Conservation (phyloP, 768 basidiomycete species). For the Macrocybe gigantea region DNA sequence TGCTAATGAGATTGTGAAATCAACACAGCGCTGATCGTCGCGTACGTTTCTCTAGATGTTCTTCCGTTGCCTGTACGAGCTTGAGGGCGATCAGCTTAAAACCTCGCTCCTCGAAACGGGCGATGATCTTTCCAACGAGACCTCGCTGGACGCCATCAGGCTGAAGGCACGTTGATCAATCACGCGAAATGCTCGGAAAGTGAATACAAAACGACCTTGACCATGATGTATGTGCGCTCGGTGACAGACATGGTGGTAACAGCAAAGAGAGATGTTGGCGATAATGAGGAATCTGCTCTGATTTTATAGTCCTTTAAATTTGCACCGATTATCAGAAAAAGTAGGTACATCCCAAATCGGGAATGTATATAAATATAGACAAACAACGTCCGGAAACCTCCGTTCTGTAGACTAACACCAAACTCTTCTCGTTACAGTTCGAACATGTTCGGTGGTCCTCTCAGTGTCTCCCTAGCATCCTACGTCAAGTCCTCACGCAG, state of each 20-base stretch:
- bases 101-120: constrained; percentile 95
- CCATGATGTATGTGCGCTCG: constrained; percentile 99
- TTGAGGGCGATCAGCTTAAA: constrained; percentile 97
- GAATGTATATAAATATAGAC: constrained; percentile 34
- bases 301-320: constrained; percentile 1
- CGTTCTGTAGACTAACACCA: constrained; percentile 14
- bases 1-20: constrained; percentile 1
- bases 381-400: constrained; percentile 39
- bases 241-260: constrained; percentile 51
- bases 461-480: constrained; percentile 74
- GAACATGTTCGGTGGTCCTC: constrained; percentile 45
- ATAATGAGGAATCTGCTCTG: constrained; percentile 10
- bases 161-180: constrained; percentile 31
- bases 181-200: constrained; percentile 5
- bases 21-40: constrained; percentile 10
- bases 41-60: constrained; percentile 87
- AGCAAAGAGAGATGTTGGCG: constrained; percentile 17
- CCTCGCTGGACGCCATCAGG: constrained; percentile 98
- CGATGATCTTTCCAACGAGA: constrained; percentile 93
- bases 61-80: constrained; percentile 70
- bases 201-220: constrained; percentile 65
- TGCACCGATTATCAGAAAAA: constrained; percentile 17
- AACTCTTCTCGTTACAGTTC: constrained; percentile 2
- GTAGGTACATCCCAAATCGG: constrained; percentile 27
- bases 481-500: constrained; percentile 64